phyloP scores from a whole-genome alignment of 176 grass and related monocot species.

The Raddia distichophylla region DNA sequence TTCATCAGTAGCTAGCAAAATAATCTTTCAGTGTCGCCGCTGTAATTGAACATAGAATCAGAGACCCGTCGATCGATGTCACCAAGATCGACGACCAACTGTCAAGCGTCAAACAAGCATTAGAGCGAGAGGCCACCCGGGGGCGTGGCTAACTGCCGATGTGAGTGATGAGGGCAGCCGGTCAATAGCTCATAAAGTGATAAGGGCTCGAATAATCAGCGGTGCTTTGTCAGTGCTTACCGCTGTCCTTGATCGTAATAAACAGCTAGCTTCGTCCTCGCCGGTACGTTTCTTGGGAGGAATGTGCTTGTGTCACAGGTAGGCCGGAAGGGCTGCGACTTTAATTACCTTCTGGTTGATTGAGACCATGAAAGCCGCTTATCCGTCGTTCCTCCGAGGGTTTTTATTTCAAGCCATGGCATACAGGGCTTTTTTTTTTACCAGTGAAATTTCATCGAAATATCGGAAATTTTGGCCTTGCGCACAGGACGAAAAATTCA shows the following conservation, averaged over 20 bases:
- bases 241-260: neutral
- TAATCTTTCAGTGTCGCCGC: neutral
- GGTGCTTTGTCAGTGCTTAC: neutral
- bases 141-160: neutral
- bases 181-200: neutral
- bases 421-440: no score
- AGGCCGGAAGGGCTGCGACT: neutral
- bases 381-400: neutral
- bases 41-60: neutral
- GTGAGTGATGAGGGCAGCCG: no score
- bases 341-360: neutral
- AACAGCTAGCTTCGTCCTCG: neutral
- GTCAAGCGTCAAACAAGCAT: conserved; percentile 16
- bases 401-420: neutral
- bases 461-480: no score
- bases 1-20: neutral
- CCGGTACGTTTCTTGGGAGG: neutral
- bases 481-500: no score
- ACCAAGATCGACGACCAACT: neutral
- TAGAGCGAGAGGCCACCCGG: conserved; percentile 2
- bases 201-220: neutral
- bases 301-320: neutral
- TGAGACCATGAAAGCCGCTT: neutral
- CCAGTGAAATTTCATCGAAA: no score
- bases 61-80: neutral